Conservation (phyloP, 2,329 filamentous ascomycete genomes). For the Amauroascus niger region DNA sequence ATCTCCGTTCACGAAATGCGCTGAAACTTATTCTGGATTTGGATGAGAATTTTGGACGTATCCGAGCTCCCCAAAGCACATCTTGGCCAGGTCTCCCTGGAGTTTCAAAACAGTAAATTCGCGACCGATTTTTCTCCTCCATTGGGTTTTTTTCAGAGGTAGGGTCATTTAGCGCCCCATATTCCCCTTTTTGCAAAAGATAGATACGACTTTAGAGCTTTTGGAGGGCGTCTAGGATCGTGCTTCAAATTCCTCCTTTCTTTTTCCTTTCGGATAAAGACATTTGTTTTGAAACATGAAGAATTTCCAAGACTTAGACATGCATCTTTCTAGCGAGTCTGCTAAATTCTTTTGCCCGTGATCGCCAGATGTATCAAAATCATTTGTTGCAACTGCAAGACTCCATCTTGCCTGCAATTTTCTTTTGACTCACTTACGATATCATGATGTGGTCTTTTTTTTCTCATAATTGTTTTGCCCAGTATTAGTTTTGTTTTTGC, state of each 20-base stretch:
- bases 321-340: neutral
- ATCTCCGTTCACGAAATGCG: constrained; percentile 72
- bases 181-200: constrained; percentile 1
- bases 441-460: constrained; percentile 1
- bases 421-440: neutral
- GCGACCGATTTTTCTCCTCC: neutral
- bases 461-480: neutral
- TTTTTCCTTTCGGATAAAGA: neutral
- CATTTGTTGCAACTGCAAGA: too few species aligned
- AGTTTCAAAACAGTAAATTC: constrained; percentile 12
- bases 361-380: neutral
- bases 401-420: neutral
- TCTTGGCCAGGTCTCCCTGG: constrained; percentile 14
- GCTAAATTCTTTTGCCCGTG: neutral
- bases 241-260: neutral
- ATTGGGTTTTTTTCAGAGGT: neutral
- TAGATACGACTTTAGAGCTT: neutral
- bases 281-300: neutral
- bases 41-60: constrained; percentile 81
- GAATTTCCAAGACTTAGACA: neutral
- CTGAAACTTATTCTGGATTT: constrained; percentile 92
- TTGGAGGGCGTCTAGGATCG: neutral
- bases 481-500: neutral
- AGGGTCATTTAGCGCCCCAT: neutral
- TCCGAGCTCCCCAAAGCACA: constrained; percentile 46